Evolutionary conservation across 2,329 filamentous ascomycete species (phyloP), one percentile per base, ranked within the genome.

Genomic region (Metarhizium brunneum): DNA sequence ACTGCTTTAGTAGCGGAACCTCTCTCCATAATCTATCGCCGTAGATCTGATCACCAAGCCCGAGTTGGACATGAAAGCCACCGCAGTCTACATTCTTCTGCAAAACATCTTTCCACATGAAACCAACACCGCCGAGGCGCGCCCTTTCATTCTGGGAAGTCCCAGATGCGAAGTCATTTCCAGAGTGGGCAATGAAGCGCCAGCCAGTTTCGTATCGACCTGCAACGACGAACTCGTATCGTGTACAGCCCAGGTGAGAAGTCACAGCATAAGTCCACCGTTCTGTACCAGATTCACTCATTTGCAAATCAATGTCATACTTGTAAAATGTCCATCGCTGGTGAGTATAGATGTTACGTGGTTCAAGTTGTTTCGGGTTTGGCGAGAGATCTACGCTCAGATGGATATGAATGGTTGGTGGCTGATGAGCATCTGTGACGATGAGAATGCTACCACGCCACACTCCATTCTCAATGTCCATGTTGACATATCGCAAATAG

Each of bases 201-300:
- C 94, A 99, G 65, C 87, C 92, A 0, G 85, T 90, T 73, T 99
- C 94, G 61, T 90, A 78, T 57, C 90, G 86, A 6, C 92, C 92
- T 20, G 94, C 94, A 18, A 99, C 89, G 20, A 96, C 80, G 69
- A 99, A 99, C 66, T 99, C 94, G 70, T 97, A 99, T 30, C 94
- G 83, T n/a, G 94, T 97, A 73, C 94, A 99, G 38, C 94, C 94
- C 20, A 97, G 78, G 66, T 97, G 92, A 1, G 94, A 97, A 0
- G 94, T 99, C 53, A 99, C 92, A 2, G 94, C 94, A 67, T 99
- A 99, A 0, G 94, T 99, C 94, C 94, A 99, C 66, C 94, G 88
- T 61, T 85, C 82, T 0, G 90, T 87, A 35, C 83, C 81, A 30
- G 78, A 80, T 16, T 97, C 92, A 38, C 88, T 85, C 94, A 99